Percentiles rank a stretch among this genome's conserved stretches.
These are phyloP conservation scores for Neoboletus magnificus DNA, from an alignment of 768 basidiomycete genomes.

Conservation along the genomic window DNA sequence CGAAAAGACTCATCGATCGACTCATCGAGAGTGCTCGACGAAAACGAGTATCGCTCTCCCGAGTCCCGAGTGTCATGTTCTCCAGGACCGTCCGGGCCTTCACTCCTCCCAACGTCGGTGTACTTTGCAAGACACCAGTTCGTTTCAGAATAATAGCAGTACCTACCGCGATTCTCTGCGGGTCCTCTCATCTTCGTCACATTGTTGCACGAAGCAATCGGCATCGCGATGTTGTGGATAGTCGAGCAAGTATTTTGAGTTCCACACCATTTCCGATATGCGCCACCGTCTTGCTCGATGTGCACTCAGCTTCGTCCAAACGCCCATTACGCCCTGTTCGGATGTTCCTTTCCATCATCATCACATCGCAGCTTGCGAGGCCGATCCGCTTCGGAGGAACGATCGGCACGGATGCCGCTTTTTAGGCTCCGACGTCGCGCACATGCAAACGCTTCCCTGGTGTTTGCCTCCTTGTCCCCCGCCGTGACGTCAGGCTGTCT, in stretches of 20 bases:
- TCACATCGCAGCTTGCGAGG: constrained; percentile 44
- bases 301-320: constrained; percentile 28
- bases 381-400: no score
- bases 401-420: no score
- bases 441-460: no score
- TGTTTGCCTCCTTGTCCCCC: no score
- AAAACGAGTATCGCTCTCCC: constrained; percentile 56
- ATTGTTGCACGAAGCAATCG: constrained; percentile 54
- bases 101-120: constrained; percentile 49
- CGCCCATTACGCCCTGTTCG: constrained; percentile 48
- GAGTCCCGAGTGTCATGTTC: constrained; percentile 63
- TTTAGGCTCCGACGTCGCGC: no score
- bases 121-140: constrained; percentile 42
- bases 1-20: background rate
- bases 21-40: background rate
- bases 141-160: background rate
- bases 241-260: constrained; percentile 69
- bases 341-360: no score
- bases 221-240: constrained; percentile 51
- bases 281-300: constrained; percentile 9
- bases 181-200: constrained; percentile 65
- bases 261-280: constrained; percentile 67
- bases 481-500: no score
- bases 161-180: no score
- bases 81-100: constrained; percentile 71